phyloP scores from a whole-genome alignment of 192 early-diverging fungal species.

The Mortierella hygrophila region DNA sequence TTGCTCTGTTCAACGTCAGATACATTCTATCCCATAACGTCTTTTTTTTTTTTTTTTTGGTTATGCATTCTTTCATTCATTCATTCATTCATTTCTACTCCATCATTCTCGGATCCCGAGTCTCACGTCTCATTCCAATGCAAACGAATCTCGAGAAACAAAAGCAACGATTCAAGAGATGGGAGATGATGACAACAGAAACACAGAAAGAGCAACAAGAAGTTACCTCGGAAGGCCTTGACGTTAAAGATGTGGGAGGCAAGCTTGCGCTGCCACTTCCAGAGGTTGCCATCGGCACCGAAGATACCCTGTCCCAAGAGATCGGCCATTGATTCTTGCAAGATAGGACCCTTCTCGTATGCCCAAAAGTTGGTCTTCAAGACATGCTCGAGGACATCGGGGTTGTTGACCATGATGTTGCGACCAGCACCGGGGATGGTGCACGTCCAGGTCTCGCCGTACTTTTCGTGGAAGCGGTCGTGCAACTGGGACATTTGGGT shows the following conservation, averaged over 20 bases:
- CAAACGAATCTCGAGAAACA: background rate
- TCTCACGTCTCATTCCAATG: background rate
- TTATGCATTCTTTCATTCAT: background rate
- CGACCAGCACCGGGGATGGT: conserved; percentile 23
- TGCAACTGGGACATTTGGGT: conserved; percentile 23
- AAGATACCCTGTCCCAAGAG: conserved; percentile 49
- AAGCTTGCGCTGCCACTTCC: conserved; percentile 53
- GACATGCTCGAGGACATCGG: conserved; percentile 38
- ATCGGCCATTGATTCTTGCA: conserved; percentile 20
- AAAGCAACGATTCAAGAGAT: background rate
- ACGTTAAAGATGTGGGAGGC: conserved; percentile 52
- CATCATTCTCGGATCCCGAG: background rate
- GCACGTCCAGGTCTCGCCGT: conserved; percentile 32
- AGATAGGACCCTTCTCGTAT: conserved; percentile 24
- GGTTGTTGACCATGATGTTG: conserved; percentile 38
- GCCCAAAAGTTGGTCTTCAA: conserved; percentile 50
- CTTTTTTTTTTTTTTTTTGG: background rate
- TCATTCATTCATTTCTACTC: background rate
- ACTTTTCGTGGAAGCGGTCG: conserved; percentile 31
- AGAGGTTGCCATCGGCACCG: conserved; percentile 40
- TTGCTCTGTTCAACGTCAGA: too few relatives aligned
- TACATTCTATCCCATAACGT: too few relatives aligned
- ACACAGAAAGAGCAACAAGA: background rate
- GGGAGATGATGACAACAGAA: background rate
- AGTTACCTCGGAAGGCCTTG: conserved; percentile 44